Evolutionary conservation across 2,329 filamentous ascomycete species (phyloP).

Genomic region (Claviceps sorghi): DNA sequence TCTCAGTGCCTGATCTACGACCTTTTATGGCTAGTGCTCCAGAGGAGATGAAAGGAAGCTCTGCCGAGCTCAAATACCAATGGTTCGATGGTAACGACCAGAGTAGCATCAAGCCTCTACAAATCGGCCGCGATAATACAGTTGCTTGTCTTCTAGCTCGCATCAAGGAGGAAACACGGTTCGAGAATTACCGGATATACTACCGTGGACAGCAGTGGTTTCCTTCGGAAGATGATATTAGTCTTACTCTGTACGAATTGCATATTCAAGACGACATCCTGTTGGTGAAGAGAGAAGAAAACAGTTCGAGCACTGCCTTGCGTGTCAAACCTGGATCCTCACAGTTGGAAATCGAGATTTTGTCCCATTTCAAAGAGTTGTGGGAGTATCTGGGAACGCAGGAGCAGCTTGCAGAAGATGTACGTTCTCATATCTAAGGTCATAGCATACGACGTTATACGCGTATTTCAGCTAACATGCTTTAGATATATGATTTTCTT

Average conservation of each 20-base stretch:
- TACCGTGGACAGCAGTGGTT: constrained; percentile 52
- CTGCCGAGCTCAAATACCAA: constrained; percentile 57
- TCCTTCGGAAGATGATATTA: constrained; percentile 42
- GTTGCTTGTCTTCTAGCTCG: constrained; percentile 52
- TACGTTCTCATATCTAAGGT: constrained; percentile 20
- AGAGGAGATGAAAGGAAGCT: constrained; percentile 44
- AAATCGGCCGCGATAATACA: constrained; percentile 58
- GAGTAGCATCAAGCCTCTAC: constrained; percentile 45
- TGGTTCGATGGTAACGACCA: constrained; percentile 49
- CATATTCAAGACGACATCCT: constrained; percentile 50
- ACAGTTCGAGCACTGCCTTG: constrained; percentile 26
- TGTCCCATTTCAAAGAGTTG: constrained; percentile 69
- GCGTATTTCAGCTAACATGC: constrained; percentile 8
- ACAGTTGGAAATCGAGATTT: constrained; percentile 61
- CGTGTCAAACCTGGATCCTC: constrained; percentile 36
- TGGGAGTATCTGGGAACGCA: constrained; percentile 68
- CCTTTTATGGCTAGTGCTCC: constrained; percentile 37
- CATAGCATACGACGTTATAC: background rate
- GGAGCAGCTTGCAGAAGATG: constrained; percentile 53
- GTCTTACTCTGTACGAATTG: constrained; percentile 53
- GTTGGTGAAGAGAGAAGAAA: constrained; percentile 46
- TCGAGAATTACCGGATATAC: constrained; percentile 61
- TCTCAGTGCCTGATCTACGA: constrained; percentile 42
- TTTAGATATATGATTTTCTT: constrained; percentile 55
- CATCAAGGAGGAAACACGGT: constrained; percentile 55